Base-by-base conservation (phyloP, 1,139 yeast species). In the Magnusiomyces ingens region DNA sequence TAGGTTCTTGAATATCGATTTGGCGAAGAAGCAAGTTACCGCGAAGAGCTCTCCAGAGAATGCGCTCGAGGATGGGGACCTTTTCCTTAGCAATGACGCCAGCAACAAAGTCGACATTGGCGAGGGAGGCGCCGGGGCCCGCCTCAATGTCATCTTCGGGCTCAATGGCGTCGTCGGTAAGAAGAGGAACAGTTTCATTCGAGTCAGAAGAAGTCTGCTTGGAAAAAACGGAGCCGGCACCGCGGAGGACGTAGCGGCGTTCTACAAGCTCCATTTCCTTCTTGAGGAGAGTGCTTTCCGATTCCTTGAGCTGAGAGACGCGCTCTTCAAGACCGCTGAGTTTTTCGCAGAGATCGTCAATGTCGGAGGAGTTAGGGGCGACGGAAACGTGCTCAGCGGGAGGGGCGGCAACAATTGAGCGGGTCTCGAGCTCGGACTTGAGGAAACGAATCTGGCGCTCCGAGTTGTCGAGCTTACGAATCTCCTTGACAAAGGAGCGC, bases 11-110 rank as follows among this genome's bases (percentile, higher is more conserved):
- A 58, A 90, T 76, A 59, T 85, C 90, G 55, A 81, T 79, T 60
- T 83, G 81, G 61, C 81, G 82, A 70, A 89, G 82, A 67, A 78
- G 86, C 64, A 93, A 74, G 68, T 91, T 91, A 67, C 99, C 97
- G 69, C 97, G 82, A 62, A 93, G 76, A 1, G 84, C 83, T 71
- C 99, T 80, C 98, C 98, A 93, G 59, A 94, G 75, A 53, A 94
- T 89, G 62, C 89, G 87, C 67, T 90, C 95, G 61, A 93, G 74
- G 2, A 86, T 77, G 49, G 76, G 74, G 52, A 85, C 81, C 65
- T 86, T 86, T 26, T 78, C 79, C 56, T 94, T 79, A 57, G 82
- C 80, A 51, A 94, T 85, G 10, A 89, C 88, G 62, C 99, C 99
- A 26, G 94, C 77, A 44, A 91, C 83, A 62, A 86, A 88, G 32